These are phyloP conservation scores for Sporothrix phasma DNA, from an alignment of 2,329 filamentous ascomycete species.

Conservation along the genomic window DNA sequence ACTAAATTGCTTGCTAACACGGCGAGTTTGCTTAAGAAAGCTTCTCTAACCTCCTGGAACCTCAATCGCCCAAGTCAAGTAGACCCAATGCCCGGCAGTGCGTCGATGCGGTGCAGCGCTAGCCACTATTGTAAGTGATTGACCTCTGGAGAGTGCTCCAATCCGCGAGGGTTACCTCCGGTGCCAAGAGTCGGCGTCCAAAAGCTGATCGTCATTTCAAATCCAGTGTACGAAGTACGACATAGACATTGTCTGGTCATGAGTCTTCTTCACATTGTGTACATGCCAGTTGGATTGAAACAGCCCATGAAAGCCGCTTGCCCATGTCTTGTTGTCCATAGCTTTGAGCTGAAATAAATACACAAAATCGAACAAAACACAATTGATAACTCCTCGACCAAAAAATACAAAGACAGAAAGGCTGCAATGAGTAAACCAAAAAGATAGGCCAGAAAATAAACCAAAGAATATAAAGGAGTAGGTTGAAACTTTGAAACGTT, in stretches of 20 bases:
- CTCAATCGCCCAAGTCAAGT: background rate
- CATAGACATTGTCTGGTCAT: background rate
- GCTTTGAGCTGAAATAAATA: background rate
- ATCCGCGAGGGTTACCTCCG: background rate
- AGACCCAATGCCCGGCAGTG: background rate
- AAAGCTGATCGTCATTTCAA: conserved; percentile 6
- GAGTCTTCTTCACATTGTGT: too few relatives aligned
- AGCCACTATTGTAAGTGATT: background rate
- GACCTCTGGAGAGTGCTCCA: background rate
- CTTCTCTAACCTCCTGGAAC: background rate
- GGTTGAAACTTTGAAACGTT: background rate
- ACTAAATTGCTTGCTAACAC: conserved; percentile 2
- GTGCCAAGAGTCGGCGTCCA: conserved; percentile 2
- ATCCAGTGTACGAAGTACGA: background rate
- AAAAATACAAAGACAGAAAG: background rate
- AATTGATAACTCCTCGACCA: background rate
- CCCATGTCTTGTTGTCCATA: background rate
- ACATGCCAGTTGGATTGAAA: too few relatives aligned
- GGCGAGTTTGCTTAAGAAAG: background rate
- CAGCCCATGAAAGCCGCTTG: background rate
- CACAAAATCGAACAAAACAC: background rate
- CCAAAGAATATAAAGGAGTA: background rate
- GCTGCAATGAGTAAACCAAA: background rate
- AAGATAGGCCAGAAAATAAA: background rate
- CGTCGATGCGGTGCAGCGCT: background rate